Evolutionary conservation across 2,329 filamentous ascomycete genomes (phyloP).

Genomic region (Plenodomus tracheiphilus): DNA sequence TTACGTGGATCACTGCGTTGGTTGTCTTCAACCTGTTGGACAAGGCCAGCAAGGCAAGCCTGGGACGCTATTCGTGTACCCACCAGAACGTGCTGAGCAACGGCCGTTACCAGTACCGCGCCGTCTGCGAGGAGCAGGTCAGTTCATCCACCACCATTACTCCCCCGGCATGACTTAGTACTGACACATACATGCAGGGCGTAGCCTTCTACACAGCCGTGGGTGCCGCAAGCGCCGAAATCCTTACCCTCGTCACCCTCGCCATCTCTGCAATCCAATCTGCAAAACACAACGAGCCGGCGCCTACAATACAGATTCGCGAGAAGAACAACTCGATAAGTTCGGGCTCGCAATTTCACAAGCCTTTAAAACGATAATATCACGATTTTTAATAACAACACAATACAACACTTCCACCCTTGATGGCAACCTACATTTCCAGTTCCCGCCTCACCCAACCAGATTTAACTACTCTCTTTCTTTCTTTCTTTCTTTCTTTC

Average conservation of each 20-base stretch:
- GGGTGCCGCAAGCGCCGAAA: constrained; percentile 36
- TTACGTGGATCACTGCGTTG: constrained; percentile 38
- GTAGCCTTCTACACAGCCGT: constrained; percentile 44
- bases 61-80: constrained; percentile 42
- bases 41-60: constrained; percentile 42
- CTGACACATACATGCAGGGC: constrained; percentile 29
- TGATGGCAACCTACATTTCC: constrained; percentile 1
- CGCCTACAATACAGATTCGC: constrained; percentile 28
- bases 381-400: not conserved
- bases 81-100: constrained; percentile 41
- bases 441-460: no score
- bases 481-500: no score
- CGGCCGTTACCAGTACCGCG: constrained; percentile 42
- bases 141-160: not conserved
- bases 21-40: constrained; percentile 40
- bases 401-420: constrained; percentile 2
- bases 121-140: constrained; percentile 45
- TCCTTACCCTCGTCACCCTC: constrained; percentile 38
- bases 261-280: constrained; percentile 34
- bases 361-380: constrained; percentile 17
- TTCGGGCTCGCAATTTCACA: constrained; percentile 21
- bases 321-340: constrained; percentile 32
- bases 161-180: not conserved
- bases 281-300: constrained; percentile 25
- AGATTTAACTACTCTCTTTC: no score